phyloP scores from a whole-genome alignment of 768 basidiomycete species.

The Tricholoma terreum region DNA sequence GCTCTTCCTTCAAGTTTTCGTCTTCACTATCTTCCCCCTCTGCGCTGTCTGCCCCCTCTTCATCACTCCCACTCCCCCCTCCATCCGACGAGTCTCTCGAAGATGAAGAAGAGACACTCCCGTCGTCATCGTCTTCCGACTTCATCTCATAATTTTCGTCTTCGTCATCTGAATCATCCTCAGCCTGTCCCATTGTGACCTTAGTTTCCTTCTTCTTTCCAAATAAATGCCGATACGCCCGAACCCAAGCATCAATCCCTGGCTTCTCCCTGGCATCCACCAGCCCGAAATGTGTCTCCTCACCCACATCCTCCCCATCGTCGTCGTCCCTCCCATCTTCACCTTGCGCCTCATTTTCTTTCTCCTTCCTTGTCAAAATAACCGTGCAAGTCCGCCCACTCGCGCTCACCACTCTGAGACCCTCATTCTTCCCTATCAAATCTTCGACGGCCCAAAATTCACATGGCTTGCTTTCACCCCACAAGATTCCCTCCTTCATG shows the following conservation, averaged over 20 bases:
- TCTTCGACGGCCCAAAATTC: constrained; percentile 71
- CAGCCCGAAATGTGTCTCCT: constrained; percentile 69
- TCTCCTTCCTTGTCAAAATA: constrained; percentile 41
- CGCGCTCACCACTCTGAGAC: constrained; percentile 53
- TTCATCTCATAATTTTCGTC: constrained; percentile 41
- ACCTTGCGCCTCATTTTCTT: constrained; percentile 19
- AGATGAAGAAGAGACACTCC: constrained; percentile 31
- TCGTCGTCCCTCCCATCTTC: constrained; percentile 35
- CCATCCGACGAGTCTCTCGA: constrained; percentile 28
- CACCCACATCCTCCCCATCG: constrained; percentile 40
- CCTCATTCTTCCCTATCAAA: constrained; percentile 48
- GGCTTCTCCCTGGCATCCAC: constrained; percentile 69
- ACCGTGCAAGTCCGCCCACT: constrained; percentile 69
- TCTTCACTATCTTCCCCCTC: constrained; percentile 29
- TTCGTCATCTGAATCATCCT: constrained; percentile 46
- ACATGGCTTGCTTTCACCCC: constrained; percentile 74
- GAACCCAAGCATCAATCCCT: constrained; percentile 64
- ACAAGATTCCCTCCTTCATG: constrained; percentile 61
- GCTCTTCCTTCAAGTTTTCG: constrained; percentile 47
- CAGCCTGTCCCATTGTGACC: constrained; percentile 15
- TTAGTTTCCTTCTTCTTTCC: constrained; percentile 35
- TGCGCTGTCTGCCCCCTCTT: constrained; percentile 31
- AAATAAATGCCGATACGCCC: constrained; percentile 53
- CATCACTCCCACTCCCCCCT: constrained; percentile 24
- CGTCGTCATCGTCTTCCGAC: constrained; percentile 28